A percentile compares a stretch with the other conserved stretches of the same genome.
phyloP scores from a whole-genome alignment of 805 yeast species.

The Priceomyces fermenticarens region DNA sequence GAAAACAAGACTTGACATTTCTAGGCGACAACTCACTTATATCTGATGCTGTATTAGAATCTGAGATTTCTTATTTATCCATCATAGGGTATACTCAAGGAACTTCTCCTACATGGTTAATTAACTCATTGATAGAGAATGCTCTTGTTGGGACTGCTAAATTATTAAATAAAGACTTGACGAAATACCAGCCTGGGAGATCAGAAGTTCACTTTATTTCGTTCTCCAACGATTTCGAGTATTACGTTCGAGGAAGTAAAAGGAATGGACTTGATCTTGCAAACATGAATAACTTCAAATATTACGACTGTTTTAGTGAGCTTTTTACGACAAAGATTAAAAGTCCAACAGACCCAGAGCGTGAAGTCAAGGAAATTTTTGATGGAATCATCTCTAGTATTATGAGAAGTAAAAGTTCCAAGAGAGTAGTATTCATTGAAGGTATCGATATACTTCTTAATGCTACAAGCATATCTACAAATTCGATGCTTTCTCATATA shows the following conservation, averaged over 20 bases:
- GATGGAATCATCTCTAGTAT: slow-evolving; percentile 12
- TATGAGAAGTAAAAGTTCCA: slow-evolving; percentile 1
- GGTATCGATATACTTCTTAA: slow-evolving; percentile 45
- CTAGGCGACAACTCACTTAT: slow-evolving; percentile 50
- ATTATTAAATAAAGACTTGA: slow-evolving; percentile 33
- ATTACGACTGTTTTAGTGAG: slow-evolving; percentile 47
- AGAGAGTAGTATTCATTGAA: slow-evolving; percentile 40
- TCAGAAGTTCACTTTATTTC: slow-evolving; percentile 34
- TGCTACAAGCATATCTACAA: slow-evolving; percentile 36
- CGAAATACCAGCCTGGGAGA: slow-evolving; percentile 15
- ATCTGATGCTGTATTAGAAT: slow-evolving; percentile 19
- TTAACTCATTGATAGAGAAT: slow-evolving; percentile 53
- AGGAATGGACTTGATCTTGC: slow-evolving; percentile 38
- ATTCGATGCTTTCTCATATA: slow-evolving; percentile 32
- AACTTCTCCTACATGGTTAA: slow-evolving; percentile 64
- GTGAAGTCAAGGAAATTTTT: slow-evolving; percentile 16
- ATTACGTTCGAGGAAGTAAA: slow-evolving; percentile 31
- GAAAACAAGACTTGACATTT: slow-evolving; percentile 57
- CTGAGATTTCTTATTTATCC: slow-evolving; percentile 17
- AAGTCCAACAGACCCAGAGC: slow-evolving; percentile 15
- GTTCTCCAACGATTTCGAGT: slow-evolving; percentile 31
- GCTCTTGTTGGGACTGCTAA: slow-evolving; percentile 45
- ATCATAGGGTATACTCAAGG: slow-evolving; percentile 40
- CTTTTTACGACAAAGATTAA: slow-evolving; percentile 36
- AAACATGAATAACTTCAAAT: slow-evolving; percentile 22